Conservation (phyloP, 2,329 filamentous ascomycete species). For the Reticulascus tulasneorum region DNA sequence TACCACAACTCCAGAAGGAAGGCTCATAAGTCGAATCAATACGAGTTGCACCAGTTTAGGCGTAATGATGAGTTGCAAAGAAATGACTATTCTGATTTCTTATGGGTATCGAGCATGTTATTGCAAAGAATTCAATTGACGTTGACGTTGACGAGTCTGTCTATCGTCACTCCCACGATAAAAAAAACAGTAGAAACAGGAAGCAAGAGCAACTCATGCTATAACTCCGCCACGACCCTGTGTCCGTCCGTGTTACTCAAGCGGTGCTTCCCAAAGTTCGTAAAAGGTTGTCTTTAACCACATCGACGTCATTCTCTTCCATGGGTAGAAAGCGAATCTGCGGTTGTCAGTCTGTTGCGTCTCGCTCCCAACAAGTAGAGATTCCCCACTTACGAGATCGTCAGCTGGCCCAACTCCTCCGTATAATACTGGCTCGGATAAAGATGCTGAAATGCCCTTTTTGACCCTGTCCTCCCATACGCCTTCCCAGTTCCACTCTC, state of each 20-base stretch:
- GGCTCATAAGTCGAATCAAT: slow-evolving; percentile 8
- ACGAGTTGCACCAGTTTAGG: too few species aligned
- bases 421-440: slow-evolving; percentile 76
- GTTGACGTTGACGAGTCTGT: background rate
- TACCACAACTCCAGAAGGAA: slow-evolving; percentile 4
- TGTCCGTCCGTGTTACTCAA: slow-evolving; percentile 14
- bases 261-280: slow-evolving; percentile 40
- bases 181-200: slow-evolving; percentile 8
- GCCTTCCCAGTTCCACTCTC: slow-evolving; percentile 96
- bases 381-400: slow-evolving; percentile 9
- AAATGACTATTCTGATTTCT: background rate
- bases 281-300: slow-evolving; percentile 54
- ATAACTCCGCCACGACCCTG: slow-evolving; percentile 9
- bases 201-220: slow-evolving; percentile 2
- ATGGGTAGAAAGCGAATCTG: slow-evolving; percentile 66
- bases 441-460: slow-evolving; percentile 70
- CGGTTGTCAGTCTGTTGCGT: slow-evolving; percentile 3
- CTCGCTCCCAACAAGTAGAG: background rate
- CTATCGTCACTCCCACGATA: slow-evolving; percentile 14
- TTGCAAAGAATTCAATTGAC: background rate
- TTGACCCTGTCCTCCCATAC: slow-evolving; percentile 91
- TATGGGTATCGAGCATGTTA: background rate
- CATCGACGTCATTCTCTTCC: slow-evolving; percentile 55
- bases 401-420: slow-evolving; percentile 52
- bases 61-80: too few species aligned